phyloP scores from a whole-genome alignment of 2,329 filamentous ascomycete genomes.

The Trichoderma sp. region DNA sequence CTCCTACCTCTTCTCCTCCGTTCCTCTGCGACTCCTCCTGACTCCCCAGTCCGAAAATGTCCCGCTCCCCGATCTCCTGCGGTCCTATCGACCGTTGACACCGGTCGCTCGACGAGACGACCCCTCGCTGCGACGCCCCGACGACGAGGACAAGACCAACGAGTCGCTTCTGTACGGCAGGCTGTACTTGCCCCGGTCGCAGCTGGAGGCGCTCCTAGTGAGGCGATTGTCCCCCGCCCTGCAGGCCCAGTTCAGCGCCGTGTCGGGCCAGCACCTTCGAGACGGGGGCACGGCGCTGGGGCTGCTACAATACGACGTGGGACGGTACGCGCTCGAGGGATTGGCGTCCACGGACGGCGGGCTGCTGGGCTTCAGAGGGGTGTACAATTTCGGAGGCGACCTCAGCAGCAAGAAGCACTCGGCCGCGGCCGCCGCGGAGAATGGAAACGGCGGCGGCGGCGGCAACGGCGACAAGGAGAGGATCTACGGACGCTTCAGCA shows the following conservation, averaged over 20 bases:
- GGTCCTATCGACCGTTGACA: conserved; percentile 78
- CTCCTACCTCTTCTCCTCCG: conserved; percentile 91
- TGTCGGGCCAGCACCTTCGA: conserved; percentile 69
- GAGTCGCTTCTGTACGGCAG: conserved; percentile 73
- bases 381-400: conserved; percentile 92
- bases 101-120: conserved; percentile 52
- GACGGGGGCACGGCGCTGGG: conserved; percentile 77
- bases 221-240: conserved; percentile 75
- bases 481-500: conserved; percentile 81
- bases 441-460: conserved; percentile 33
- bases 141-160: conserved; percentile 38
- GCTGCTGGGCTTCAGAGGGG: conserved; percentile 79
- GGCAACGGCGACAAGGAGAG: conserved; percentile 54
- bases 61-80: conserved; percentile 74
- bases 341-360: conserved; percentile 92
- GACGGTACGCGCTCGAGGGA: conserved; percentile 86
- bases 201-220: conserved; percentile 83
- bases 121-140: conserved; percentile 29
- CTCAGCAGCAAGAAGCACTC: conserved; percentile 39
- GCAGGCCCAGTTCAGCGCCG: conserved; percentile 78
- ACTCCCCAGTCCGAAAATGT: conserved; percentile 71
- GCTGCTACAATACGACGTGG: conserved; percentile 77
- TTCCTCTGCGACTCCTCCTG: conserved; percentile 69
- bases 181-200: conserved; percentile 80
- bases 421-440: conserved; percentile 24